Conservation (phyloP, 2,329 filamentous ascomycete genomes). For the Aciculosporium take region DNA sequence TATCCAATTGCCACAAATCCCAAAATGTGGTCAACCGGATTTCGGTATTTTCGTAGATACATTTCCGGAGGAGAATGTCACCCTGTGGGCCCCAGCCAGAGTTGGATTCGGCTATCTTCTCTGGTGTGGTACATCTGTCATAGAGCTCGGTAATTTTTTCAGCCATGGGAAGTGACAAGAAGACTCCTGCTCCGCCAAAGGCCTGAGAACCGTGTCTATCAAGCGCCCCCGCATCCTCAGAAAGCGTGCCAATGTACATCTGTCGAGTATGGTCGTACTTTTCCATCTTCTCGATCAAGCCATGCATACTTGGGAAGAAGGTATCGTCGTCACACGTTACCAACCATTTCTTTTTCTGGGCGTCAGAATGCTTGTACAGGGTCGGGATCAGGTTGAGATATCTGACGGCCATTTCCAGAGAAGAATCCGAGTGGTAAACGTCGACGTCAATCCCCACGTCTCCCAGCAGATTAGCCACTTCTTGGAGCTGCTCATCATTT, state of each 20-base stretch:
- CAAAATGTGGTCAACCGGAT: slow-evolving; percentile 41
- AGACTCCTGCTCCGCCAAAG: slow-evolving; percentile 50
- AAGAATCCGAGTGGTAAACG: slow-evolving; percentile 38
- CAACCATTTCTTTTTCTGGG: slow-evolving; percentile 40
- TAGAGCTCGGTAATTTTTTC: slow-evolving; percentile 30
- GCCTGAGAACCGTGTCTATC: slow-evolving; percentile 48
- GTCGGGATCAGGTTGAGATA: slow-evolving; percentile 41
- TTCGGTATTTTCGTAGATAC: slow-evolving; percentile 48
- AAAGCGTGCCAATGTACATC: slow-evolving; percentile 47
- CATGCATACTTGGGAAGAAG: slow-evolving; percentile 46
- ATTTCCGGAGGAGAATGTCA: slow-evolving; percentile 47
- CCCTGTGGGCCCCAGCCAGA: slow-evolving; percentile 46
- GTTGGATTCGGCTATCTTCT: slow-evolving; percentile 40
- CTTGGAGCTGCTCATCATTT: slow-evolving; percentile 33
- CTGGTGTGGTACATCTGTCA: slow-evolving; percentile 29
- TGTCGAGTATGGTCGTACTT: slow-evolving; percentile 35
- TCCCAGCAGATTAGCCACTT: slow-evolving; percentile 31
- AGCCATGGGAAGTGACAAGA: slow-evolving; percentile 39
- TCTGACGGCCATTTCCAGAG: slow-evolving; percentile 42
- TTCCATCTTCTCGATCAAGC: slow-evolving; percentile 35
- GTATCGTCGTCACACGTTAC: slow-evolving; percentile 52
- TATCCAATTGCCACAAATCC: slow-evolving; percentile 47
- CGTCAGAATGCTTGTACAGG: slow-evolving; percentile 36
- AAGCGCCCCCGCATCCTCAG: slow-evolving; percentile 46
- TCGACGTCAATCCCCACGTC: slow-evolving; percentile 41